Evolutionary conservation across 352 stramenopile genomes (phyloP).

Genomic region (Phytophthora meadii): DNA sequence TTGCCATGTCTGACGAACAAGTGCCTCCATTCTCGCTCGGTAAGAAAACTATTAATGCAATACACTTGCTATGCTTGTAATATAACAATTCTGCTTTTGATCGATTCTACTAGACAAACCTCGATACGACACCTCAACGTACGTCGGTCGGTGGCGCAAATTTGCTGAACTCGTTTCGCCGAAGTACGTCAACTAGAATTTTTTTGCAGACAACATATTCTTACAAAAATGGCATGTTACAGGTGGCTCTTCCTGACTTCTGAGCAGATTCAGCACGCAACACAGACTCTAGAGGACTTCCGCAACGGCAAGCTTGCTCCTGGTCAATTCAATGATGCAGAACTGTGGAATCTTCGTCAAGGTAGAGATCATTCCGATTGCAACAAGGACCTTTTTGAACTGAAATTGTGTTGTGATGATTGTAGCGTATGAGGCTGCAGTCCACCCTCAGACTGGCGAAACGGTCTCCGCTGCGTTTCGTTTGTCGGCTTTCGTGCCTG

Average conservation of each 20-base stretch:
- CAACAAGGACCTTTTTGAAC: not conserved
- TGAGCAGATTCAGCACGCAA: slow-evolving; percentile 67
- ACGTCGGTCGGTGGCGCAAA: slow-evolving; percentile 82
- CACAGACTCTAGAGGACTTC: slow-evolving; percentile 61
- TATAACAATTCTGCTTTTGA: not conserved
- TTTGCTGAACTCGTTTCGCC: slow-evolving; percentile 88
- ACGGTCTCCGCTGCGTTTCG: slow-evolving; percentile 70
- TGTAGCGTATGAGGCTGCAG: slow-evolving; percentile 76
- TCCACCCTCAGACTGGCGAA: slow-evolving; percentile 88
- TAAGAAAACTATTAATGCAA: slow-evolving; percentile 2
- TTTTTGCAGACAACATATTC: not conserved
- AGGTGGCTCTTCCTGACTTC: slow-evolving; percentile 78
- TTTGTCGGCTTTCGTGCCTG: slow-evolving; percentile 85
- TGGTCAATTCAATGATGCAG: slow-evolving; percentile 57
- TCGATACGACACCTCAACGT: slow-evolving; percentile 88
- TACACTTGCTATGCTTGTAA: not conserved
- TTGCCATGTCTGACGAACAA: slow-evolving; percentile 40
- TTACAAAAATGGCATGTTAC: slow-evolving; percentile 9
- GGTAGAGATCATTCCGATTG: slow-evolving; percentile 30
- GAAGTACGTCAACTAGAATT: slow-evolving; percentile 37
- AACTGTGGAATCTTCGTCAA: slow-evolving; percentile 82
- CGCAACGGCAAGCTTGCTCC: slow-evolving; percentile 55
- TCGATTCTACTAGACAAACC: slow-evolving; percentile 51
- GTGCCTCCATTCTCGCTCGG: slow-evolving; percentile 47
- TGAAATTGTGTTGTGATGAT: slow-evolving; percentile 4